Evolutionary conservation across 768 basidiomycete species (phyloP), one percentile per base, ranked within the genome.

Genomic region (Amanita exitialis): DNA sequence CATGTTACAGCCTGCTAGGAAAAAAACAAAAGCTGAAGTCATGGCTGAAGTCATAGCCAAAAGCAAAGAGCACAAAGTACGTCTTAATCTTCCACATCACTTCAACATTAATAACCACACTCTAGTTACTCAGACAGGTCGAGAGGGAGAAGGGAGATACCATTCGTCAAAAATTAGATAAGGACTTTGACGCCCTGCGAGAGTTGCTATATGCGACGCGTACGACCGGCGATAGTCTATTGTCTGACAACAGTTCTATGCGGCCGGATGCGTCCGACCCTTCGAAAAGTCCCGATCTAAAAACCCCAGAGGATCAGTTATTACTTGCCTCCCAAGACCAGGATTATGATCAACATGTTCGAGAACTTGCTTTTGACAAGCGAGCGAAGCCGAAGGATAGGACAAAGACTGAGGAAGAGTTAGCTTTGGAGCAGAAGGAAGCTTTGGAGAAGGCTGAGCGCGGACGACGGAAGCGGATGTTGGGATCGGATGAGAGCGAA

Each of bases 31-130:
- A 66, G 85, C 89, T 1, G 94, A 99, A 61, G 90, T 97, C 54
- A 98, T 99, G 96, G 80, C 88, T 0, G 96, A 99, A 64, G 88
- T 99, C 30, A 90, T 99, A 41, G 88, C 91, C 1, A 99, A 98
- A 68, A 94, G 91, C 68, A 99, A 99, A 67, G 81, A 83, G 45
- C 82, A 98, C 70, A 97, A 95, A 73, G 95, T 91, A 58, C 27
- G 67, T 62, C 44, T 21, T 12, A 18, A 32, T 10, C n/a, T 34
- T n/a, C 9, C 32, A 50, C 16, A 18, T 67, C 34, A 28, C 53
- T 39, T 49, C 50, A 8, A 39, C 12, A 21, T 32, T 44, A 10
- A 53, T 30, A 52, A 27, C 45, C 37, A 28, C 42, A 32, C 25
- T 35, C 23, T 52, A 98, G 95, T 68, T 88, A 48, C 81, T 78